Conservation (phyloP, 2,329 filamentous ascomycete species). For the Akanthomyces uredinophilus region DNA sequence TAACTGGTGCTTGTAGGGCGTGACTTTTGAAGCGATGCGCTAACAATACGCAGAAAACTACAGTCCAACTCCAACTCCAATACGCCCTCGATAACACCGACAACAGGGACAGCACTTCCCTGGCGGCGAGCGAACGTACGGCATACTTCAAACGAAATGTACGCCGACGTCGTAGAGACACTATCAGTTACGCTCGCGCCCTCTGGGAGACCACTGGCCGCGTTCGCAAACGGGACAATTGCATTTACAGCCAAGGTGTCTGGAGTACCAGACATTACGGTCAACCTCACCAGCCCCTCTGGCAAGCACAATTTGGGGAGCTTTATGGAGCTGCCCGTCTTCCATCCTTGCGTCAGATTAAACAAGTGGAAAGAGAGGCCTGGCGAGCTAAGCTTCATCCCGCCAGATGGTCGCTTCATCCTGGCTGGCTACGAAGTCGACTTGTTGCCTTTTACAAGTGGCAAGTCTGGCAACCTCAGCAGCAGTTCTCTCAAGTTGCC, state of each 20-base stretch:
- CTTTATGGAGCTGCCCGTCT: conserved; percentile 82
- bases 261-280: conserved; percentile 82
- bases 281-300: conserved; percentile 74
- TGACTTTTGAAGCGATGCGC: background rate
- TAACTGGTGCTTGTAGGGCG: background rate
- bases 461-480: conserved; percentile 49
- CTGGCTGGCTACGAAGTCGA: conserved; percentile 93
- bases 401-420: conserved; percentile 90
- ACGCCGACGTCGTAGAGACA: conserved; percentile 91
- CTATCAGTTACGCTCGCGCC: conserved; percentile 84
- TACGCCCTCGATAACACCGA: conserved; percentile 35
- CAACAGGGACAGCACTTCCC: conserved; percentile 58
- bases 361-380: conserved; percentile 85
- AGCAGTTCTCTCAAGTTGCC: conserved; percentile 71
- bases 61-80: conserved; percentile 34
- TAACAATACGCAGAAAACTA: conserved; percentile 32
- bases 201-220: conserved; percentile 79
- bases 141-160: conserved; percentile 95
- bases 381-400: conserved; percentile 91
- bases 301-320: conserved; percentile 70
- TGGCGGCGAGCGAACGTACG: conserved; percentile 91
- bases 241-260: conserved; percentile 95
- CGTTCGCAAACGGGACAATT: conserved; percentile 85
- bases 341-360: conserved; percentile 90
- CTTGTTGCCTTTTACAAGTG: conserved; percentile 65